These are phyloP conservation scores for Vararia minispora DNA, from an alignment of 768 basidiomycete species.

Conservation along the genomic window DNA sequence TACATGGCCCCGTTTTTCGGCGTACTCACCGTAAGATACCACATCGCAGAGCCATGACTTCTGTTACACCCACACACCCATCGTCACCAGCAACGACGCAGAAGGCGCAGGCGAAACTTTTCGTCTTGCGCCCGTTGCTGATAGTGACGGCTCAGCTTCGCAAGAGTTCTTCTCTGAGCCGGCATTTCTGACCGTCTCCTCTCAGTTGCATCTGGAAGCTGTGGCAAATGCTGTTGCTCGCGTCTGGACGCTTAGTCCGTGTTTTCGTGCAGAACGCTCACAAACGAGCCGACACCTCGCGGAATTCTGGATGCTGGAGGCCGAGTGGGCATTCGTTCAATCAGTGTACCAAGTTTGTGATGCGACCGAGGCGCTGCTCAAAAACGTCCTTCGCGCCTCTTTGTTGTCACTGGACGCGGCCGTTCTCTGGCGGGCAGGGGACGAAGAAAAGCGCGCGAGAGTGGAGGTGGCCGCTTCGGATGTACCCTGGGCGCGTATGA, in stretches of 20 bases:
- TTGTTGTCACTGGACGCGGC: slow-evolving; percentile 24
- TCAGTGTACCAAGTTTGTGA: slow-evolving; percentile 39
- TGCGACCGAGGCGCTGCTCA: slow-evolving; percentile 46
- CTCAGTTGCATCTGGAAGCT: slow-evolving; percentile 92
- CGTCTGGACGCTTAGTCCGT: slow-evolving; percentile 87
- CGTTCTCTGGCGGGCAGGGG: slow-evolving; percentile 30
- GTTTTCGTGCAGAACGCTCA: slow-evolving; percentile 88
- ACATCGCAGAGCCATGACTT: slow-evolving; percentile 61
- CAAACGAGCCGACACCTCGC: slow-evolving; percentile 86
- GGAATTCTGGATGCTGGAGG: slow-evolving; percentile 99
- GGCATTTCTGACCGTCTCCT: slow-evolving; percentile 87
- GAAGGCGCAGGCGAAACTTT: slow-evolving; percentile 97
- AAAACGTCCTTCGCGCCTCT: slow-evolving; percentile 23
- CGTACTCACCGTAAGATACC: no score
- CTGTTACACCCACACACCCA: slow-evolving; percentile 68
- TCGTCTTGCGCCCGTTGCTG: slow-evolving; percentile 36
- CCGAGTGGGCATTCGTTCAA: slow-evolving; percentile 65
- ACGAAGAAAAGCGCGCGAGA: slow-evolving; percentile 24
- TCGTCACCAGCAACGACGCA: slow-evolving; percentile 85
- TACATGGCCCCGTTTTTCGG: no score
- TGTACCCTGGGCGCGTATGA: slow-evolving; percentile 55
- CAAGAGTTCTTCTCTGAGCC: slow-evolving; percentile 63
- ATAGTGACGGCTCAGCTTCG: slow-evolving; percentile 9
- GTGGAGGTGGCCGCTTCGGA: slow-evolving; percentile 24
- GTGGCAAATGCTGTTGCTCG: slow-evolving; percentile 67